phyloP scores from a whole-genome alignment of 345 rosid genomes.

The Linum lewisii region DNA sequence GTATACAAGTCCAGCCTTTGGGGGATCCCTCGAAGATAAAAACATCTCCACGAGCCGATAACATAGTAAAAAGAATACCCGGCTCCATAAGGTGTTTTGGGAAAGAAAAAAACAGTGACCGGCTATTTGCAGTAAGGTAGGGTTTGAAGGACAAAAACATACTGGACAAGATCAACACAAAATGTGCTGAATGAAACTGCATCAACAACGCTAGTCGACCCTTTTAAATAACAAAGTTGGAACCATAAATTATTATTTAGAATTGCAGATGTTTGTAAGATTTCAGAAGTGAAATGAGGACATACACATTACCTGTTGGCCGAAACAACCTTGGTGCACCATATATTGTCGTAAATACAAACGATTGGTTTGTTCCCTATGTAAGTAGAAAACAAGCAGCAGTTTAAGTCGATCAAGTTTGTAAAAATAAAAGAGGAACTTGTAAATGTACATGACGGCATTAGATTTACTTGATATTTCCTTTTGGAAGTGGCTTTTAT shows the following conservation, averaged over 20 bases:
- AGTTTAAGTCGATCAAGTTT: not conserved
- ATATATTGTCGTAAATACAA: conserved; percentile 82
- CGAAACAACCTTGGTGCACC: conserved; percentile 89
- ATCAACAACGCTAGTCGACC: too few species aligned
- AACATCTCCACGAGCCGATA: not conserved
- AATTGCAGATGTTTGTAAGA: too few species aligned
- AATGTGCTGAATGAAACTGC: too few species aligned
- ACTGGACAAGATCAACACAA: too few species aligned
- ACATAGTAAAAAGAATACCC: not conserved
- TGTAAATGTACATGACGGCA: conserved; percentile 5
- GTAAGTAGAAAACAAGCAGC: conserved; percentile 6
- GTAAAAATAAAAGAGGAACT: not conserved
- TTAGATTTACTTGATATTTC: conserved; percentile 62
- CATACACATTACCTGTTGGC: conserved; percentile 53
- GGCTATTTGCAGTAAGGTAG: not conserved
- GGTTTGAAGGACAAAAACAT: not conserved
- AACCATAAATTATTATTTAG: too few species aligned
- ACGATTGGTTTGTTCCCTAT: conserved; percentile 74
- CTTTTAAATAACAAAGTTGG: too few species aligned
- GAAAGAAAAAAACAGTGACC: not conserved
- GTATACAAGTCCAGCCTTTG: not conserved
- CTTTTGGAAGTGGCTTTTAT: conserved; percentile 75
- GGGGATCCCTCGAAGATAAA: not conserved
- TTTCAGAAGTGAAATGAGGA: too few species aligned
- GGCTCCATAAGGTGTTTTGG: not conserved